A percentile compares a stretch with the other conserved stretches of the same genome.
These are phyloP conservation scores for Tuber umbilicatum DNA, from an alignment of 495 filamentous ascomycete genomes.

Conservation along the genomic window DNA sequence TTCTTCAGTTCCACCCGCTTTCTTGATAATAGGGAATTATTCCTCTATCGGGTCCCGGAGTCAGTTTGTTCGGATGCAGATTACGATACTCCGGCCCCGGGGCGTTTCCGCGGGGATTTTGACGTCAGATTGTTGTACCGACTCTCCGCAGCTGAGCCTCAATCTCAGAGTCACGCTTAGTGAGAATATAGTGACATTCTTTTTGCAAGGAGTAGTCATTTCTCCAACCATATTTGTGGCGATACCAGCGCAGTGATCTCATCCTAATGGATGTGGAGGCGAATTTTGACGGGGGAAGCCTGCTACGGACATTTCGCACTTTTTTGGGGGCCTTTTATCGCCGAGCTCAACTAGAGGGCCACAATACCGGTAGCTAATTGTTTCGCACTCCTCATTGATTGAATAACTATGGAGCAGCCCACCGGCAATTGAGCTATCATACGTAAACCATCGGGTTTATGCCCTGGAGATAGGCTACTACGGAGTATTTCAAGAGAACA, in stretches of 20 bases:
- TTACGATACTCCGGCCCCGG: not conserved
- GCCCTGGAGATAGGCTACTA: not conserved
- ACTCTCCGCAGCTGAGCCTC: not conserved
- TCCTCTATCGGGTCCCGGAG: not conserved
- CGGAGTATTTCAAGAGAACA: not conserved
- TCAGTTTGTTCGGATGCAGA: not conserved
- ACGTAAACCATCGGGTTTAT: not conserved
- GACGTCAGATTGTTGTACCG: not conserved
- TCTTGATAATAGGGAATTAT: not conserved
- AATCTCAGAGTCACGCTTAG: conserved; percentile 3
- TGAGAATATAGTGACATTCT: conserved; percentile 4
- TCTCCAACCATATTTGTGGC: not conserved
- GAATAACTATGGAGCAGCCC: not conserved
- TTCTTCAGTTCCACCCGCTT: not conserved
- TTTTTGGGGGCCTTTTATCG: not conserved
- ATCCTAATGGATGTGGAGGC: not conserved
- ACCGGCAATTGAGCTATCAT: not conserved
- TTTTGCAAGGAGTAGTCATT: not conserved
- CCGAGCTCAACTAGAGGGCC: not conserved
- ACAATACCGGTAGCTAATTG: not conserved
- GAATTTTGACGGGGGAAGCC: not conserved
- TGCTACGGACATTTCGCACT: not conserved
- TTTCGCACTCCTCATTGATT: not conserved
- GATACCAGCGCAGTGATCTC: not conserved
- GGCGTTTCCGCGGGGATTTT: not conserved